Evolutionary conservation across 1,284 basidiomycete genomes (phyloP), one percentile per base, ranked within the genome.

Genomic region (Tausonia pullulans): DNA sequence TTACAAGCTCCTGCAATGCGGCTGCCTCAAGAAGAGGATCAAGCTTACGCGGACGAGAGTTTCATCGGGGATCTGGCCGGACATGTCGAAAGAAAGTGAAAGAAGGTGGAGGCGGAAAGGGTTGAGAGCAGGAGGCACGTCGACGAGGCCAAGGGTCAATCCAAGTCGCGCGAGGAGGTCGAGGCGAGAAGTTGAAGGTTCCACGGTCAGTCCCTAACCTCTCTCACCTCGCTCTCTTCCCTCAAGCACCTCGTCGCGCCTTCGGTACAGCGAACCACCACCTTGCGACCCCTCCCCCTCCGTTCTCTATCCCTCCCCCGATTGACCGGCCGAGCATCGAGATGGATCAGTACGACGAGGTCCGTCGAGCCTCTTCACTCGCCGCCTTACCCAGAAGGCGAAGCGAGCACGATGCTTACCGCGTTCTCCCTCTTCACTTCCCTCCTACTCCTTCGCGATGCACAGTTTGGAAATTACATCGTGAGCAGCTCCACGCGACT

Each of bases 331-430:
- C 27, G 27, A 27, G 27, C 27, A 27, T 41, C 56, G 54, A 39
- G 51, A 66, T 66, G 65, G 65, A 66, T 61, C 65, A 66, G 65
- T 66, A 66, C 61, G 65, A 66, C 58, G 65, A 66, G 65, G 65
- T 66, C 27, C 27, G 51, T 43, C 41, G 11, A 13, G 45, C 7
- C 48, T 49, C 27, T 27, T 27, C 27, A 27, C 27, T 27, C 27
- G 27, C 27, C 27, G 27, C 2, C 2, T 27, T 27, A 2, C 27
- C 27, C 2, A 2, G 27, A 27, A 27, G 27, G 27, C 27, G 27
- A 27, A 27, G 27, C 27, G 27, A 27, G 27, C 27, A 56, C 41
- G 9, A n/a, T 5, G 39, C 52, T 60, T 13, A 40, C 49, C 27
- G 2, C 27, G 27, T 14, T 44, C 43, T 41, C 40, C 48, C 46